These are phyloP conservation scores for Candida sithepensis DNA, from an alignment of 805 yeast species.

Conservation along the genomic window DNA sequence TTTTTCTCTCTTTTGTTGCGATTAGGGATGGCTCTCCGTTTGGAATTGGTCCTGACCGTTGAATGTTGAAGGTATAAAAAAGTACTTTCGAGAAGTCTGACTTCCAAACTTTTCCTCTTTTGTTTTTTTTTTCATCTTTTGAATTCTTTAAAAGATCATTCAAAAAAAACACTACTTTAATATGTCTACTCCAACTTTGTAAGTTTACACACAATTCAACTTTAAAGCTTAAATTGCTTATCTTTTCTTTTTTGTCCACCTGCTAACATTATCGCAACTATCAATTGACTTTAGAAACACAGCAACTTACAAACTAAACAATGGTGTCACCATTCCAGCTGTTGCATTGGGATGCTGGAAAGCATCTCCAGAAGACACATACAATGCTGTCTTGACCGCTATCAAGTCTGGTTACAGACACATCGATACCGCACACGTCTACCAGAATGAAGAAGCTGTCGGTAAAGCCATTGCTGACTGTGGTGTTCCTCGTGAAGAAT, in stretches of 20 bases:
- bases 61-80: too few relatives aligned
- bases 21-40: too few relatives aligned
- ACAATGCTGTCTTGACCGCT: constrained; percentile 57
- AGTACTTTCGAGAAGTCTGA: too few relatives aligned
- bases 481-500: constrained; percentile 43
- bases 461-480: constrained; percentile 50
- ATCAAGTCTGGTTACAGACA: constrained; percentile 67
- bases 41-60: too few relatives aligned
- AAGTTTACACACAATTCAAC: constrained; percentile 1
- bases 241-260: background rate
- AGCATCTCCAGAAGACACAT: constrained; percentile 52
- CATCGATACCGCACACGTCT: constrained; percentile 72
- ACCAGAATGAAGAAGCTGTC: constrained; percentile 59
- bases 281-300: constrained; percentile 9
- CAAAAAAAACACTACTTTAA: background rate
- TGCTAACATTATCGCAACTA: background rate
- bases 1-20: too few relatives aligned
- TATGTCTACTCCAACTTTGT: constrained; percentile 9
- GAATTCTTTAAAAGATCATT: too few relatives aligned
- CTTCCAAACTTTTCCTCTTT: too few relatives aligned
- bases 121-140: too few relatives aligned
- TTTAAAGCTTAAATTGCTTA: background rate
- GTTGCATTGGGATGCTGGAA: constrained; percentile 77
- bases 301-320: constrained; percentile 10
- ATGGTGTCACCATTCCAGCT: constrained; percentile 47